These are phyloP conservation scores for Candida corydali DNA, from an alignment of 805 yeast species.

Conservation along the genomic window DNA sequence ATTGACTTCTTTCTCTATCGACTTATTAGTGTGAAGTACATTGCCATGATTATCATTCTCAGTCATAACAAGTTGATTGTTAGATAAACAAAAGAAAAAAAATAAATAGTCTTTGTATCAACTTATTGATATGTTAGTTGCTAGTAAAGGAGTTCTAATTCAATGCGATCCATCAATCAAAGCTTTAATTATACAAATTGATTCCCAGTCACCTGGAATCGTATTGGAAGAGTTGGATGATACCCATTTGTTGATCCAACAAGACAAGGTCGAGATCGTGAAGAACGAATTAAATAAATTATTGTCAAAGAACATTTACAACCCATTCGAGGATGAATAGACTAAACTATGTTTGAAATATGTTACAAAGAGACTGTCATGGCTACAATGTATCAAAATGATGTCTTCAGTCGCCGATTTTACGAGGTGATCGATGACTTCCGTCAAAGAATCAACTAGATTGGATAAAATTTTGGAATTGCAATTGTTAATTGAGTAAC, in stretches of 20 bases:
- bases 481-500: no score
- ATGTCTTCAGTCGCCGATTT: no score
- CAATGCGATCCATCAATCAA: conserved; percentile 87
- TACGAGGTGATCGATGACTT: no score
- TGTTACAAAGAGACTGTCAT: no score
- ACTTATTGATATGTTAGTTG: conserved; percentile 36
- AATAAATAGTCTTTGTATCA: neutral
- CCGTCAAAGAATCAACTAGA: no score
- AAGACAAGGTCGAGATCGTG: conserved; percentile 67
- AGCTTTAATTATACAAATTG: conserved; percentile 81
- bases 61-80: neutral
- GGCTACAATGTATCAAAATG: no score
- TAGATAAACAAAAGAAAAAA: neutral
- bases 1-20: neutral
- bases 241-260: conserved; percentile 80
- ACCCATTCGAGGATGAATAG: conserved; percentile 78
- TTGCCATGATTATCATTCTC: neutral
- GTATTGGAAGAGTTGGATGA: conserved; percentile 79
- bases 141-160: conserved; percentile 40
- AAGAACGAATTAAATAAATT: conserved; percentile 73
- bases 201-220: conserved; percentile 70
- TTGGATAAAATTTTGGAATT: no score
- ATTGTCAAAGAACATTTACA: conserved; percentile 78
- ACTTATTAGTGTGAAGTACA: neutral
- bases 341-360: no score